Conservation (phyloP, 2,329 filamentous ascomycete genomes). For the Chalara sp. region DNA sequence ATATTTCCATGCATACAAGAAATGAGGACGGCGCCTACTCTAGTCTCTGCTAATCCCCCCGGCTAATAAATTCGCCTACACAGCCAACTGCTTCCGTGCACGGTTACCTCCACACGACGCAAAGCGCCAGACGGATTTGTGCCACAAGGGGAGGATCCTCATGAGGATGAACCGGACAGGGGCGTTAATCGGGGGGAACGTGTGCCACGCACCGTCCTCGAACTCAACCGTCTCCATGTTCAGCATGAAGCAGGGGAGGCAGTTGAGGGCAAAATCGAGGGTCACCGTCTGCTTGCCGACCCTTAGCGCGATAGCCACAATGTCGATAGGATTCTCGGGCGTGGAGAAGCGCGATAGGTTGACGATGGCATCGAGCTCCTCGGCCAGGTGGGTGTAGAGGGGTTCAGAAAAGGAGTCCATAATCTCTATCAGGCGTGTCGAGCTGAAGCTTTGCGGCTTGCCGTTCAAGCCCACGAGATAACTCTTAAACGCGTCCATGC, state of each 20-base stretch:
- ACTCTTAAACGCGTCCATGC: constrained; percentile 9
- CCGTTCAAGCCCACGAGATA: constrained; percentile 9
- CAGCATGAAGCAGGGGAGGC: constrained; percentile 9
- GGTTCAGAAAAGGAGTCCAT: constrained; percentile 15
- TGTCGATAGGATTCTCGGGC: constrained; percentile 8
- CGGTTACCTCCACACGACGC: constrained; percentile 10
- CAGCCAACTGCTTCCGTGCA: constrained; percentile 4
- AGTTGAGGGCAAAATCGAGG: constrained; percentile 9
- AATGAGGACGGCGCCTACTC: too few species aligned
- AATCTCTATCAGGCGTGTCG: constrained; percentile 8
- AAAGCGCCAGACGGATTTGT: constrained; percentile 11
- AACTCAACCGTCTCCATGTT: constrained; percentile 15
- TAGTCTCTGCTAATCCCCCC: too few species aligned
- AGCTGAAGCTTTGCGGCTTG: constrained; percentile 1
- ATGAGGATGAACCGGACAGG: constrained; percentile 11
- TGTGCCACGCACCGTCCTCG: not conserved
- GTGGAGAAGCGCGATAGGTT: constrained; percentile 9
- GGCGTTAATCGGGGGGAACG: not conserved
- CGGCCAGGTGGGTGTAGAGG: constrained; percentile 10
- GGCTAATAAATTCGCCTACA: not conserved
- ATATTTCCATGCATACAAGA: too few species aligned
- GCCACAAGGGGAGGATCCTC: constrained; percentile 6
- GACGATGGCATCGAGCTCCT: constrained; percentile 10
- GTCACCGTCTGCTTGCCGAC: constrained; percentile 13
- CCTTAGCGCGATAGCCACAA: constrained; percentile 7